These are phyloP conservation scores for Tricholoma terreum DNA, from an alignment of 768 basidiomycete genomes.

Conservation along the genomic window DNA sequence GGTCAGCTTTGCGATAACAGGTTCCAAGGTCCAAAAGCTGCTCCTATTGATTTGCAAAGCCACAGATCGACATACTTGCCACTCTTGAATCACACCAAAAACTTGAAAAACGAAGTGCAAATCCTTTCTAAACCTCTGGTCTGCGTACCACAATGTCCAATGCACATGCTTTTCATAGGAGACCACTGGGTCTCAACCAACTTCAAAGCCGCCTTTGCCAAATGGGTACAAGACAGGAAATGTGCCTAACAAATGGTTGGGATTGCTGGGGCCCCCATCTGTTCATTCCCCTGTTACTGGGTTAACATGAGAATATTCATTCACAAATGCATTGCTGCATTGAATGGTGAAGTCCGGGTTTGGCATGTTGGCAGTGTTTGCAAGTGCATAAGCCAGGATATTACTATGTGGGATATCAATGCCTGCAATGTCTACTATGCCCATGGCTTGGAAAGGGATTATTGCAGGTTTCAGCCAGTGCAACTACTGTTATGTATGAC, in stretches of 20 bases:
- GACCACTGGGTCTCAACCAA: neutral
- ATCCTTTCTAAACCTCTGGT: neutral
- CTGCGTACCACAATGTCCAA: neutral
- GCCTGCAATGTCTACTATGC: slow-evolving; percentile 1
- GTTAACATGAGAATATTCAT: slow-evolving; percentile 24
- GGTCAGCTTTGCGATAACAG: neutral
- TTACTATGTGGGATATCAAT: neutral
- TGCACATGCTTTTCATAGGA: neutral
- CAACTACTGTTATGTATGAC: too few species aligned
- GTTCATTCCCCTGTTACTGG: slow-evolving; percentile 8
- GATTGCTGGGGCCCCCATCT: slow-evolving; percentile 20
- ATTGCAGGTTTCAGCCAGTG: too few species aligned
- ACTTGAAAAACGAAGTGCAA: neutral
- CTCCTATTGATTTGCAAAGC: neutral
- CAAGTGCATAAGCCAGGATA: neutral
- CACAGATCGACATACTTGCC: slow-evolving; percentile 1
- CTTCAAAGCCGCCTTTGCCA: slow-evolving; percentile 33
- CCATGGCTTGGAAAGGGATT: slow-evolving; percentile 3
- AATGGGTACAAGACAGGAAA: slow-evolving; percentile 36
- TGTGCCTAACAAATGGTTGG: slow-evolving; percentile 27
- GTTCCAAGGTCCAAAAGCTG: neutral
- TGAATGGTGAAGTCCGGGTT: slow-evolving; percentile 7
- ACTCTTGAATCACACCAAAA: neutral
- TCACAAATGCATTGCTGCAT: slow-evolving; percentile 22
- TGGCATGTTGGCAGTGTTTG: neutral